Conservation (phyloP, 2,329 filamentous ascomycete species). For the Huntiella abstrusa region DNA sequence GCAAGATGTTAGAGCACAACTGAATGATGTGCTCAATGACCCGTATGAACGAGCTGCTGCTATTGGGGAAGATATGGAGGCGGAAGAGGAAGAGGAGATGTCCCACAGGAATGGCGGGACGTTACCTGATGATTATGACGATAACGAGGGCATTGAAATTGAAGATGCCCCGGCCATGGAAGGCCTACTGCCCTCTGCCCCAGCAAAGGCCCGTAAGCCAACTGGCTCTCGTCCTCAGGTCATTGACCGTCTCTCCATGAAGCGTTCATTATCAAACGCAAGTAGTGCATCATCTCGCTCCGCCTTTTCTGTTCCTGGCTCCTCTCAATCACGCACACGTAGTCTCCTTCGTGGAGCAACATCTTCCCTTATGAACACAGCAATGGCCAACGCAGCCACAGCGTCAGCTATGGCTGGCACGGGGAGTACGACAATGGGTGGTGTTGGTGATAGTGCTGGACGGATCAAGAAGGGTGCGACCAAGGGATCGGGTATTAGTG, state of each 20-base stretch:
- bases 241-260: constrained; percentile 57
- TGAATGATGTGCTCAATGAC: constrained; percentile 69
- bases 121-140: constrained; percentile 21
- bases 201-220: no score
- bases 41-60: constrained; percentile 26
- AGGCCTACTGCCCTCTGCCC: no score
- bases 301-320: constrained; percentile 34
- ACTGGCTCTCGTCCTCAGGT: constrained; percentile 22
- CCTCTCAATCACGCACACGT: constrained; percentile 37
- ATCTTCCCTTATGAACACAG: constrained; percentile 32
- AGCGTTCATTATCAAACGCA: constrained; percentile 31
- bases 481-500: constrained; percentile 41
- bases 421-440: constrained; percentile 8
- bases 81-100: constrained; percentile 20
- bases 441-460: constrained; percentile 19
- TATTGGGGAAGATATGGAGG: constrained; percentile 29
- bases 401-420: constrained; percentile 2
- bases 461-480: constrained; percentile 42
- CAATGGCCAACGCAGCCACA: constrained; percentile 14
- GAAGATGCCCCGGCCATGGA: background rate
- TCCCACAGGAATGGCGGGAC: background rate
- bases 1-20: constrained; percentile 56
- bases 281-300: constrained; percentile 20
- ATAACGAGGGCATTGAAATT: constrained; percentile 19
- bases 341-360: constrained; percentile 53